These are phyloP conservation scores for Erythrophleum ivorense DNA, from an alignment of 331 rosid species.

Conservation along the genomic window DNA sequence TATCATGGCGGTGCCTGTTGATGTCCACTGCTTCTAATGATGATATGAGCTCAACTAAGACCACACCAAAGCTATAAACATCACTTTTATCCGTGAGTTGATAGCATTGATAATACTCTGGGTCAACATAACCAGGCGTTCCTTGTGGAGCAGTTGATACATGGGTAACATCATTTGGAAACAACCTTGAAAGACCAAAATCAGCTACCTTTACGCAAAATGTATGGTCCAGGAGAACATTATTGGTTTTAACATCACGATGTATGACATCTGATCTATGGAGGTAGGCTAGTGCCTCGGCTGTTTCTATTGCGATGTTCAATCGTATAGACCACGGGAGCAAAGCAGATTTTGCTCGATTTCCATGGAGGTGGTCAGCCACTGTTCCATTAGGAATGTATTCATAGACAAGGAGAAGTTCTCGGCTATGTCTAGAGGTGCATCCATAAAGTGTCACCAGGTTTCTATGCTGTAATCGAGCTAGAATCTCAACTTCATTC, in stretches of 20 bases:
- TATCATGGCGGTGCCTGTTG: slow-evolving; percentile 59
- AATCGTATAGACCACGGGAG: slow-evolving; percentile 60
- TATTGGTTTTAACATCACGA: slow-evolving; percentile 71
- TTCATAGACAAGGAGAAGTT: slow-evolving; percentile 39
- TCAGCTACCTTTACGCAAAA: slow-evolving; percentile 69
- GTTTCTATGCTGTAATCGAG: slow-evolving; percentile 53
- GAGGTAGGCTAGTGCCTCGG: slow-evolving; percentile 62
- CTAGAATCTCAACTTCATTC: slow-evolving; percentile 45
- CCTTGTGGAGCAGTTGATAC: slow-evolving; percentile 72
- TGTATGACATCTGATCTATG: slow-evolving; percentile 58
- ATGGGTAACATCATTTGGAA: slow-evolving; percentile 66
- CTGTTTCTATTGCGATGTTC: slow-evolving; percentile 67
- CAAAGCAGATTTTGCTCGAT: slow-evolving; percentile 40
- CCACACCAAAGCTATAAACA: slow-evolving; percentile 75
- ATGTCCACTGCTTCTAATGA: slow-evolving; percentile 70
- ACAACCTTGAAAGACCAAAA: slow-evolving; percentile 68
- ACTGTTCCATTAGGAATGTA: slow-evolving; percentile 71
- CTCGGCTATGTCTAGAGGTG: slow-evolving; percentile 66
- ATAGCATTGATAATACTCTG: slow-evolving; percentile 27
- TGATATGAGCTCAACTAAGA: slow-evolving; percentile 62
- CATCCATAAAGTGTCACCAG: slow-evolving; percentile 66
- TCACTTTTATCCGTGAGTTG: slow-evolving; percentile 32
- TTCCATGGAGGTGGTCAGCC: slow-evolving; percentile 63
- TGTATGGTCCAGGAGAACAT: slow-evolving; percentile 56
- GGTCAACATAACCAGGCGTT: slow-evolving; percentile 30